These are phyloP conservation scores for Saccharomyces jurei DNA, from an alignment of 805 yeast species.

Conservation along the genomic window DNA sequence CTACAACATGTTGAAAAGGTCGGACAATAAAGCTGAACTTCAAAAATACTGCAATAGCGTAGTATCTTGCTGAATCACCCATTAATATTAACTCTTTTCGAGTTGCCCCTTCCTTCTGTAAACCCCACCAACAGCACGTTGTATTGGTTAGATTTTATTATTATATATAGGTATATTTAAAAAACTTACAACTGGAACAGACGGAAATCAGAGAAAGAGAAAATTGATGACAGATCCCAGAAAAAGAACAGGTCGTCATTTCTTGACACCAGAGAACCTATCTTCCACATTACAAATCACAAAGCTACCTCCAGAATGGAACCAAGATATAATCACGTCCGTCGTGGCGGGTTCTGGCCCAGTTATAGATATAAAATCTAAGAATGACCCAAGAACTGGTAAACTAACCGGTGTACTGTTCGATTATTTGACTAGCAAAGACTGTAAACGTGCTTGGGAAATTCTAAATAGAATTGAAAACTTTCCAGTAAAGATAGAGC, in stretches of 20 bases:
- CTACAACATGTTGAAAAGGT: background rate
- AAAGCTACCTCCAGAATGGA: constrained; percentile 66
- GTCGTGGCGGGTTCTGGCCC: constrained; percentile 69
- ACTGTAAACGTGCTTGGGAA: constrained; percentile 23
- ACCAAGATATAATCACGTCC: constrained; percentile 49
- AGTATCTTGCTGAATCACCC: background rate
- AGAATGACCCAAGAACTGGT: constrained; percentile 32
- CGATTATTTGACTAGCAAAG: constrained; percentile 21
- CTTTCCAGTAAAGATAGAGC: constrained; percentile 23
- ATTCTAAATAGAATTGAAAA: constrained; percentile 20
- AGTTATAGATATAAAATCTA: constrained; percentile 47
- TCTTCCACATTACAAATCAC: constrained; percentile 26
- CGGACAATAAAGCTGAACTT: background rate
- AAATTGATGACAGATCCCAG: constrained; percentile 26
- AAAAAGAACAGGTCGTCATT: constrained; percentile 27
- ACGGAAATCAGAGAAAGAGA: background rate
- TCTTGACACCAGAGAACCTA: constrained; percentile 25
- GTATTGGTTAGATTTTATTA: background rate
- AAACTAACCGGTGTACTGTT: constrained; percentile 37
- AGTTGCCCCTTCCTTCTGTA: background rate
- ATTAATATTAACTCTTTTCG: background rate
- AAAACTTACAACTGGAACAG: background rate
- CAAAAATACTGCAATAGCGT: background rate
- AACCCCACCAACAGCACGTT: background rate
- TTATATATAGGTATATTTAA: background rate